phyloP scores from a whole-genome alignment of 257 asterid genomes.

The Echium plantagineum region DNA sequence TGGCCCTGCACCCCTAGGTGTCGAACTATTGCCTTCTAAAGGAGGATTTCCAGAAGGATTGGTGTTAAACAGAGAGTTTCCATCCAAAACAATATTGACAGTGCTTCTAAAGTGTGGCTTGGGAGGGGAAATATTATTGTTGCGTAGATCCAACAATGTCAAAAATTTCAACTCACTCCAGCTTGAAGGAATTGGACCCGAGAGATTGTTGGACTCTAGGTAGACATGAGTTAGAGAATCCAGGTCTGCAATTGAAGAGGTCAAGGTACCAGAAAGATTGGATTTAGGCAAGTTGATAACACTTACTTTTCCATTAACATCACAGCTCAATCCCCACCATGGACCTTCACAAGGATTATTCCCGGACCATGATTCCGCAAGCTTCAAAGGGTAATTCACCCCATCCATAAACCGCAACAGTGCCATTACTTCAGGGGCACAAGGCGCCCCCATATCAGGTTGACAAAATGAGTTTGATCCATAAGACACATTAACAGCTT shows the following conservation, averaged over 20 bases:
- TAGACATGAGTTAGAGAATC: constrained; percentile 43
- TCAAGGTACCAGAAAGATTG: constrained; percentile 56
- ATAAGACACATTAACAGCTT: constrained; percentile 36
- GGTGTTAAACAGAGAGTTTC: constrained; percentile 37
- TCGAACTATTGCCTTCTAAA: constrained; percentile 13
- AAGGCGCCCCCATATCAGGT: constrained; percentile 32
- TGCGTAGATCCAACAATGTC: constrained; percentile 43
- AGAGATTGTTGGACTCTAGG: constrained; percentile 50
- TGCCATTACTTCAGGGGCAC: constrained; percentile 58
- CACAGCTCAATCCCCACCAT: constrained; percentile 75
- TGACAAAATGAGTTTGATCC: constrained; percentile 50
- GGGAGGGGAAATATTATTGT: constrained; percentile 64
- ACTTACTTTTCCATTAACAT: constrained; percentile 26
- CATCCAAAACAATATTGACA: constrained; percentile 37
- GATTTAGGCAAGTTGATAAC: constrained; percentile 43
- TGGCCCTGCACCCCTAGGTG: constrained; percentile 23
- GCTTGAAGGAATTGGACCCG: constrained; percentile 47
- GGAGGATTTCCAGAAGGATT: constrained; percentile 22
- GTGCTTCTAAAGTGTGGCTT: constrained; percentile 36
- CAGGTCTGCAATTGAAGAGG: constrained; percentile 55
- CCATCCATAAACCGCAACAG: constrained; percentile 69
- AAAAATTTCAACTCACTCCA: constrained; percentile 62
- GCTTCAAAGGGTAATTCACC: constrained; percentile 51
- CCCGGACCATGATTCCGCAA: constrained; percentile 69
- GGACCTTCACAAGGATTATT: constrained; percentile 47